Evolutionary conservation across 352 stramenopile species (phyloP).

Genomic region (Globisporangium megalacanthum): DNA sequence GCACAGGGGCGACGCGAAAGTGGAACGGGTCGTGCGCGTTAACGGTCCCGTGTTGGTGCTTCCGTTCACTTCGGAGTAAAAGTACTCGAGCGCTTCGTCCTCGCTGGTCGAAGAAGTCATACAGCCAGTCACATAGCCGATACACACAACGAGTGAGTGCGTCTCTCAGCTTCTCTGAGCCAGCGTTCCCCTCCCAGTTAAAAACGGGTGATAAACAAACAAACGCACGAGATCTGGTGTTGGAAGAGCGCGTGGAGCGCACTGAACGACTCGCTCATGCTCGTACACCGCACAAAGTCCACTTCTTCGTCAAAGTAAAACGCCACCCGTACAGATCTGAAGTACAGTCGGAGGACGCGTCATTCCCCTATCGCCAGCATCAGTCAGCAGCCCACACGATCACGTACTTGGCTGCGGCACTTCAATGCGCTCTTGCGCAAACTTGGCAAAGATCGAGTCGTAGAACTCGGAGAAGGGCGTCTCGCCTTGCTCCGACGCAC

Average conservation of each 20-base stretch:
- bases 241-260: slow-evolving; percentile 27
- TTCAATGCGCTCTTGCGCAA: slow-evolving; percentile 22
- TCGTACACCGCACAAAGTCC: slow-evolving; percentile 58
- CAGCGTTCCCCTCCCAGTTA: too few relatives aligned
- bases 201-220: too few relatives aligned
- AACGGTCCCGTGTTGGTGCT: background rate
- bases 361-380: too few relatives aligned
- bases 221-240: slow-evolving; percentile 32
- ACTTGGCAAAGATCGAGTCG: slow-evolving; percentile 46
- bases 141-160: too few relatives aligned
- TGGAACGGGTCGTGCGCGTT: slow-evolving; percentile 5
- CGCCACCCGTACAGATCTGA: slow-evolving; percentile 54
- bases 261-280: slow-evolving; percentile 36
- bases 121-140: too few relatives aligned
- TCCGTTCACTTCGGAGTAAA: slow-evolving; percentile 4
- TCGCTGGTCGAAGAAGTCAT: background rate
- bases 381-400: too few relatives aligned
- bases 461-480: slow-evolving; percentile 47
- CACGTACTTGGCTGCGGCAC: slow-evolving; percentile 28
- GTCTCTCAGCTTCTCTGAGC: too few relatives aligned
- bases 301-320: slow-evolving; percentile 65
- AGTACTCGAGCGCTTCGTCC: slow-evolving; percentile 1
- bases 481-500: slow-evolving; percentile 12
- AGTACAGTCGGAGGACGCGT: background rate
- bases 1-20: slow-evolving; percentile 7